Evolutionary conservation across 169 alveolate genomes (phyloP), one percentile per base, ranked within the genome.

Genomic region (Eimeria tenella): DNA sequence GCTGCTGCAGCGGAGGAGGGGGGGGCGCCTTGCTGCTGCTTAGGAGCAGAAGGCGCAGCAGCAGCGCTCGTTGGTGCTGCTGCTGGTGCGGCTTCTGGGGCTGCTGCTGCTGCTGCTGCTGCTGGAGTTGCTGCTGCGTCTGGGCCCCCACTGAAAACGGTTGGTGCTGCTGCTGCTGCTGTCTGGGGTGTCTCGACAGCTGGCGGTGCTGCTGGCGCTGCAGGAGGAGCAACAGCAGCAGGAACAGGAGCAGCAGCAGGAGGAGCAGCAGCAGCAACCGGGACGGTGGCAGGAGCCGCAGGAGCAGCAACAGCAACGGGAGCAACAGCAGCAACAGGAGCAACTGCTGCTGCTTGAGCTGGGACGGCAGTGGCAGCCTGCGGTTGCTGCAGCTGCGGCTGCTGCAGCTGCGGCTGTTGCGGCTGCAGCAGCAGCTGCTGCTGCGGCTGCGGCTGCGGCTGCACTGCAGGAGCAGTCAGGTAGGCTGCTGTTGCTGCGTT

Each of bases 151-250:
- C 17, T 23, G 21, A 19, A 42, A 0, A 42, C 86, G 0, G 86
- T 23, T 42, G 86, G 63, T 42, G 86, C 65, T 42, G 68, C 86
- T 77, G 19, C 86, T 50, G 86, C 86, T 42, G 86, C 42, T 31
- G 42, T 31, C 42, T 31, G 42, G 42, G 42, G 42, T 31, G 42
- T 31, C 42, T 31, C 42, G 42, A 31, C 42, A 31, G 42, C 42
- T 31, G 42, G 42, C 42, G 2, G 42, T 31, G 42, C 42, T 31
- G 42, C 42, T 31, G 42, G 42, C 42, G 42, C 42, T 31, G 42
- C 42, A 31, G 42, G 42, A 31, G 42, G 42, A 31, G 42, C 42
- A 31, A 2, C 42, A 31, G 42, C 42, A 31, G 42, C 42, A 31
- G 42, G 42, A 31, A 31, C 42, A 31, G 42, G 4, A 31, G 42